Conservation (phyloP, 805 yeast genomes). For the Schwanniomyces occidentalis region DNA sequence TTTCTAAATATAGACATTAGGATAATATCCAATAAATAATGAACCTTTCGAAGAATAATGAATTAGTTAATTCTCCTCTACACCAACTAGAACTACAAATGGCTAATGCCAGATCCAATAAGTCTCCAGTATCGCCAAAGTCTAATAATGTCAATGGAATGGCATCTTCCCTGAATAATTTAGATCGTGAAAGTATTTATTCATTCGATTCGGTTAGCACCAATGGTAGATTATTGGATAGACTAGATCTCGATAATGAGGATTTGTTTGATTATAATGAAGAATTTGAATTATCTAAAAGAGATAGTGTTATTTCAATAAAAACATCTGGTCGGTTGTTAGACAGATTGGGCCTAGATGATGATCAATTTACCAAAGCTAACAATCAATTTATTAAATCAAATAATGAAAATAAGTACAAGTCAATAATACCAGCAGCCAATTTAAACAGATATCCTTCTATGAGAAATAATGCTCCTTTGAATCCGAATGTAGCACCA, state of each 20-base stretch:
- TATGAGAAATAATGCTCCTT: not conserved
- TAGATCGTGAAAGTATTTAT: conserved; percentile 39
- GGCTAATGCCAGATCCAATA: conserved; percentile 12
- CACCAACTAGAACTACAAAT: conserved; percentile 23
- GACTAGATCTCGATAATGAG: conserved; percentile 30
- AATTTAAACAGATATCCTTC: conserved; percentile 5
- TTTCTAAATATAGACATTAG: too few species aligned
- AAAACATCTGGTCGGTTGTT: conserved; percentile 31
- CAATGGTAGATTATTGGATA: conserved; percentile 41
- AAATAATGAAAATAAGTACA: not conserved
- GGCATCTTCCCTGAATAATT: conserved; percentile 1
- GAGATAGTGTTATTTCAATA: conserved; percentile 23
- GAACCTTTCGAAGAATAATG: too few species aligned
- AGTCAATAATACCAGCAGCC: not conserved
- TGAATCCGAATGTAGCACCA: not conserved
- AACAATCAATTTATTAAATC: too few species aligned
- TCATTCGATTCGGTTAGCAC: conserved; percentile 47
- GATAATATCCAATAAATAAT: too few species aligned
- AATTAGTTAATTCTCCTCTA: conserved; percentile 17
- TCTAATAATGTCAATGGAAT: not conserved
- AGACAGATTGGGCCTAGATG: conserved; percentile 29
- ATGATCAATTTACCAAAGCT: too few species aligned
- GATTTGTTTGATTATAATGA: conserved; percentile 18
- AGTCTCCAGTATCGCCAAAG: not conserved
- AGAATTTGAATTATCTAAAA: conserved; percentile 9